Base-by-base conservation (phyloP, 768 basidiomycete species). In the Pleurotus platypus region DNA sequence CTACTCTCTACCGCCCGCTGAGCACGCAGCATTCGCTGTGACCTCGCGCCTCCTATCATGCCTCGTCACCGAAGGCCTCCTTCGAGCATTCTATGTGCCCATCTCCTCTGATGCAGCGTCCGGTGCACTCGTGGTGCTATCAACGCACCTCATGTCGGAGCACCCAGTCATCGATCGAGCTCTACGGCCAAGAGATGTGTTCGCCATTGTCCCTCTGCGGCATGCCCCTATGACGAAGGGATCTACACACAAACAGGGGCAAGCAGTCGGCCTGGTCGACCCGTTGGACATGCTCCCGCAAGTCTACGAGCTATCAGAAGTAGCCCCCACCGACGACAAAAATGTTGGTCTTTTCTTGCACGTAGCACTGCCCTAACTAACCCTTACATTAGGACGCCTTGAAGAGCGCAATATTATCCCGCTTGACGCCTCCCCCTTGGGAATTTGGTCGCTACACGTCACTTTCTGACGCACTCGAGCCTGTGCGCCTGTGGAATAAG, bases 201-300 rank as follows among this genome's bases (percentile, higher is more conserved):
- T 79, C 43, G 76, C 69, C 30, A 70, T 83, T 35, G 69, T 82
- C 15, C 78, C 80, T 4, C 66, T 84, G 22, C 78, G 72, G 24
- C 70, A 75, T 58, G 49, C 74, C 16, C 83, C 83, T 2, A 71
- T 80, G 2, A 71, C 80, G 54, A 70, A 70, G 13, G 69, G 66
- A 15, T 47, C 62, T 11, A 22, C 48, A 2, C 68, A 68, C 45
- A 70, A 69, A 53, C 71, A 78, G 59, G 80, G 78, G 16, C 64
- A 66, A 11, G 63, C 66, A 9, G 73, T 83, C 37, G 79, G 76
- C 27, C 73, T 83, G 16, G 67, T 82, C 8, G 82, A 84, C 62
- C 83, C 83, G 4, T 67, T 83, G n/a, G 83, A 84, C 62, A 83
- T 84, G 81, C 55, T 76, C 15, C 78, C 79, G 1, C 69, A 69